Evolutionary conservation across 2,329 filamentous ascomycete species (phyloP), one percentile per base, ranked within the genome.

Genomic region (Zymoseptoria passerinii): DNA sequence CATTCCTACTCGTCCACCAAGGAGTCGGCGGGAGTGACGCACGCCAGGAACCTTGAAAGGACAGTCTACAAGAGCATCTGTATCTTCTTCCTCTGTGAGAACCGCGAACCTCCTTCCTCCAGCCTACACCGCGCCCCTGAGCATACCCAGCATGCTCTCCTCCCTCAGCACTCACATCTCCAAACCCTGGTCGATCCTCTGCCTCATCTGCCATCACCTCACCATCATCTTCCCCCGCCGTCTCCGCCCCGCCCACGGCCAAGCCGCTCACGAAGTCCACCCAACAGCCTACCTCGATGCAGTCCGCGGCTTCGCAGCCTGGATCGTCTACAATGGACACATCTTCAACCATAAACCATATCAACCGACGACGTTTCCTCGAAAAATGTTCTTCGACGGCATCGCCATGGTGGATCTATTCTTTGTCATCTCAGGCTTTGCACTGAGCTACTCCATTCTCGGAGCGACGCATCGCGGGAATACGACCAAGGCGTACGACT

Each of bases 241-340:
- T 16, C 35, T 44, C 35, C 35, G 35, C 35, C 35, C 35, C 35
- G 35, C 35, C 5, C 35, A 44, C 35, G 9, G 9, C 13, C 35
- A 16, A 13, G 5, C 35, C 3, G 13, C 2, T 13, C 13, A 44
- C 35, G 35, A 44, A 4, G 10, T 44, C 35, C 35, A 44, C 10
- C 48, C 54, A 51, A 84, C 81, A 2, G 80, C 81, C 13, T 83
- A 81, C 61, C 75, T 84, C 9, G 84, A 87, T 62, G 84, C 84
- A 8, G 72, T 87, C 8, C 75, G 84, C 62, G 84, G 84, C 2
- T 84, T 86, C 61, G 83, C 84, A 8, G 82, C 84, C 4, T 77
- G 87, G 35, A 66, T 86, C n/a, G 84, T 87, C 8, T 87, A 86
- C 68, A 75, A 79, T 64, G 81, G 83, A 58, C 81, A 85, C 69